Evolutionary conservation across 2,329 filamentous ascomycete species (phyloP).

Genomic region (Cytospora piceicola): DNA sequence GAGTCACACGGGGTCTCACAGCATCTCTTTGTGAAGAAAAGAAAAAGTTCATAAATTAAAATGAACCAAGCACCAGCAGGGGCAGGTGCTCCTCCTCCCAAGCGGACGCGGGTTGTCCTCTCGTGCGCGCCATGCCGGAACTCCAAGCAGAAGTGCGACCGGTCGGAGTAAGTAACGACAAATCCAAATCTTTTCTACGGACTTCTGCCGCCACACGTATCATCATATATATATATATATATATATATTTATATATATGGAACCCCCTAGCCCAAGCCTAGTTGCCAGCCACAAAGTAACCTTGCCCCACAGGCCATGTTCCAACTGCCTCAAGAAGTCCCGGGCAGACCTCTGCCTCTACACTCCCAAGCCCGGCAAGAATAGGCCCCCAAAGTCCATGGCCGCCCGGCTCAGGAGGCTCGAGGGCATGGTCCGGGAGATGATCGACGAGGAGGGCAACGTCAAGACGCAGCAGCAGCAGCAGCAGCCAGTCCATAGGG

Average conservation of each 20-base stretch:
- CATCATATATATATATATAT: too few relatives aligned
- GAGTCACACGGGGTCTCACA: too few relatives aligned
- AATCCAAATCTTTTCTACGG: too few relatives aligned
- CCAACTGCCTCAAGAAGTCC: constrained; percentile 56
- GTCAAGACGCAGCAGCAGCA: constrained; percentile 3
- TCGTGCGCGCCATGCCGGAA: constrained; percentile 56
- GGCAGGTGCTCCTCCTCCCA: constrained; percentile 33
- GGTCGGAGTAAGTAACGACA: constrained; percentile 38
- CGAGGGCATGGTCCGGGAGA: constrained; percentile 60
- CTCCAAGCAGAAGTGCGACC: constrained; percentile 63
- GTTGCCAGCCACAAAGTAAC: neutral
- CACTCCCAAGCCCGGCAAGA: constrained; percentile 50
- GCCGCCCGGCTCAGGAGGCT: constrained; percentile 58
- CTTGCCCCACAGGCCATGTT: constrained; percentile 46
- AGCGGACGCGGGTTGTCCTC: constrained; percentile 54
- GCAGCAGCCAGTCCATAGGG: neutral
- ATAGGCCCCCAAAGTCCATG: constrained; percentile 52
- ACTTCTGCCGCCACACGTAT: too few relatives aligned
- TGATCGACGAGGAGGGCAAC: constrained; percentile 50
- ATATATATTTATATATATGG: too few relatives aligned
- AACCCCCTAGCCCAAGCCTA: neutral
- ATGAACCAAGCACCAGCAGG: too few relatives aligned
- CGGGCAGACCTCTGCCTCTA: constrained; percentile 52
- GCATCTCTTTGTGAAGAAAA: too few relatives aligned
- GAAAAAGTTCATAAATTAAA: too few relatives aligned